phyloP scores from a whole-genome alignment of 208 protist species.

The Trypanosoma vivax region DNA sequence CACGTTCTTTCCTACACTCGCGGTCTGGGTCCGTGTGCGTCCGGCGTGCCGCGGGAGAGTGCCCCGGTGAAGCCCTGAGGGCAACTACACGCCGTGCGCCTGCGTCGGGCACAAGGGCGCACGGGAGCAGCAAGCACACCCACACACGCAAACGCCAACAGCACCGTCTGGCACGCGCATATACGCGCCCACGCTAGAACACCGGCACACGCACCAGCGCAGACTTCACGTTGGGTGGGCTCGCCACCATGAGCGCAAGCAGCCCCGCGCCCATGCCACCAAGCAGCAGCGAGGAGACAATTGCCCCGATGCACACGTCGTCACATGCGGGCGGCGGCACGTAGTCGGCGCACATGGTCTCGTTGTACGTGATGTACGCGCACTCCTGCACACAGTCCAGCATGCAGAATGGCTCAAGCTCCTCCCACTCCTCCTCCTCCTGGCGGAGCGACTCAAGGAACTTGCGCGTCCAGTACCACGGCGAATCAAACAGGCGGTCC shows the following conservation, averaged over 20 bases:
- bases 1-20: too few relatives aligned
- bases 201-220: constrained; percentile 31
- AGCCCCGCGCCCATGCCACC: constrained; percentile 21
- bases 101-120: too few relatives aligned
- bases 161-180: background rate
- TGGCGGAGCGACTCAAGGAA: constrained; percentile 26
- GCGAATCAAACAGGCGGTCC: constrained; percentile 17
- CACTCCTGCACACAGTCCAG: constrained; percentile 35
- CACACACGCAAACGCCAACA: too few relatives aligned
- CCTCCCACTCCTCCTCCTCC: background rate
- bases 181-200: constrained; percentile 8
- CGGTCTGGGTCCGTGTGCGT: too few relatives aligned
- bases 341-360: constrained; percentile 22
- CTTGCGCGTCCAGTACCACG: constrained; percentile 28
- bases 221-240: constrained; percentile 42
- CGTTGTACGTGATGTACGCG: constrained; percentile 8
- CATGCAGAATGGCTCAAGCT: constrained; percentile 37
- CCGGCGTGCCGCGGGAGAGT: too few relatives aligned
- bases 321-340: constrained; percentile 24
- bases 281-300: constrained; percentile 48
- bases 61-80: too few relatives aligned
- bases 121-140: too few relatives aligned
- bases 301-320: constrained; percentile 59
- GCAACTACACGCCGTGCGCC: too few relatives aligned
- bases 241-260: constrained; percentile 24